These are phyloP conservation scores for Malassezia furfur DNA, from an alignment of 1,284 basidiomycete species.

Conservation along the genomic window DNA sequence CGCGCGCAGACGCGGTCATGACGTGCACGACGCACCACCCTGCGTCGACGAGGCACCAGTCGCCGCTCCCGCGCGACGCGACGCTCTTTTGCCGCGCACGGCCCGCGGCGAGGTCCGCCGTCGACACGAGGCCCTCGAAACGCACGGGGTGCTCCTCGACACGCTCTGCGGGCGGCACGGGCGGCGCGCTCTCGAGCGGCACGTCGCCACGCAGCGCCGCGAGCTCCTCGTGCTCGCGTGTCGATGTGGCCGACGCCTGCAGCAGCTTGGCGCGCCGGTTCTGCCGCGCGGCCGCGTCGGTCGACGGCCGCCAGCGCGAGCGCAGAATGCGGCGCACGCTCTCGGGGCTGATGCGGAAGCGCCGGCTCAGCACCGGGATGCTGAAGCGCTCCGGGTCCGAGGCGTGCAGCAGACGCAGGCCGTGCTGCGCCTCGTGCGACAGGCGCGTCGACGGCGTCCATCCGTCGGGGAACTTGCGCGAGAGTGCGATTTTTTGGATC, in stretches of 20 bases:
- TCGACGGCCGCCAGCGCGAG: slow-evolving; percentile 9
- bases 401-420: slow-evolving; percentile 32
- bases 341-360: slow-evolving; percentile 37
- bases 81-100: slow-evolving; percentile 19
- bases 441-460: slow-evolving; percentile 42
- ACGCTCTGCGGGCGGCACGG: not conserved
- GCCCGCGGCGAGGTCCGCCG: slow-evolving; percentile 22
- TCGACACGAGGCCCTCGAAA: slow-evolving; percentile 37
- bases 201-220: slow-evolving; percentile 8
- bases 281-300: slow-evolving; percentile 9
- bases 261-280: slow-evolving; percentile 9
- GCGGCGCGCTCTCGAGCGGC: not conserved
- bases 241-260: not conserved
- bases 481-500: slow-evolving; percentile 31
- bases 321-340: slow-evolving; percentile 38
- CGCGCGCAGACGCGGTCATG: slow-evolving; percentile 37
- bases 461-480: slow-evolving; percentile 34
- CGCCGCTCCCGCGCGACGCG: slow-evolving; percentile 36
- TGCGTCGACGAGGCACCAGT: slow-evolving; percentile 46
- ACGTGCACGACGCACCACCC: slow-evolving; percentile 48
- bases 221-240: slow-evolving; percentile 13
- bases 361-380: slow-evolving; percentile 21
- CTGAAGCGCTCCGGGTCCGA: slow-evolving; percentile 38
- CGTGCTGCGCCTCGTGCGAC: slow-evolving; percentile 42
- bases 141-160: slow-evolving; percentile 24